Conservation (phyloP, 2,329 filamentous ascomycete genomes). For the Penicillium sp. region DNA sequence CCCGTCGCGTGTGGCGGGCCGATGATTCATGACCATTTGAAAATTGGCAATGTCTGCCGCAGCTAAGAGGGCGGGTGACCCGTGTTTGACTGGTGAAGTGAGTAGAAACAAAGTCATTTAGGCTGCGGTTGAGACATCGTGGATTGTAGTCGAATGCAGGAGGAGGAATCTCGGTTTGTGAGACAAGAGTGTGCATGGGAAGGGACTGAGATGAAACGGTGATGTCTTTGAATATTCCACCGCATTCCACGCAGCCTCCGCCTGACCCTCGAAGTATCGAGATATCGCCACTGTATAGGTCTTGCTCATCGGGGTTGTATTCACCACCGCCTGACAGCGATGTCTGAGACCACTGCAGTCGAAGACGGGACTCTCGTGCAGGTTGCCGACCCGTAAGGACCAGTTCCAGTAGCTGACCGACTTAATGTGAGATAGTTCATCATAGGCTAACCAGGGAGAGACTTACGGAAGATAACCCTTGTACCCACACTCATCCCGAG, state of each 20-base stretch:
- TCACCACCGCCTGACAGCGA: constrained; percentile 50
- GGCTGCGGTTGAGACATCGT: constrained; percentile 30
- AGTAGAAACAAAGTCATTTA: constrained; percentile 30
- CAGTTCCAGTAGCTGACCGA: constrained; percentile 49
- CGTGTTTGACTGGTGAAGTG: constrained; percentile 22
- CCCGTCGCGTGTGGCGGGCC: constrained; percentile 22
- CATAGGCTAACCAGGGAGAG: background rate
- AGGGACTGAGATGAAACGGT: constrained; percentile 32
- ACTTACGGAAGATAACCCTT: constrained; percentile 27
- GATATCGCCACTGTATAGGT: constrained; percentile 32
- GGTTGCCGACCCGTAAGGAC: constrained; percentile 39
- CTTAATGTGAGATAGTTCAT: background rate
- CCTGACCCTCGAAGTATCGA: constrained; percentile 43
- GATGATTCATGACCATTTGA: constrained; percentile 40
- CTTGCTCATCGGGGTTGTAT: constrained; percentile 29
- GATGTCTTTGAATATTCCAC: constrained; percentile 40
- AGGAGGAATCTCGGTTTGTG: constrained; percentile 13
- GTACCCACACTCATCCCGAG: constrained; percentile 39
- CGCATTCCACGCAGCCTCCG: constrained; percentile 38
- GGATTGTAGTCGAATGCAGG: constrained; percentile 31
- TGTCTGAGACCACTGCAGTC: constrained; percentile 49
- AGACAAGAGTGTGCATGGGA: constrained; percentile 14
- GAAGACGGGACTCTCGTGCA: constrained; percentile 48
- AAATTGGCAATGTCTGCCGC: constrained; percentile 35
- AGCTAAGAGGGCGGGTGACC: constrained; percentile 15